A percentile compares a stretch with the other conserved stretches of the same genome.
Conservation (phyloP, 305 asterid genomes). For the Fraxinus greggii region DNA sequence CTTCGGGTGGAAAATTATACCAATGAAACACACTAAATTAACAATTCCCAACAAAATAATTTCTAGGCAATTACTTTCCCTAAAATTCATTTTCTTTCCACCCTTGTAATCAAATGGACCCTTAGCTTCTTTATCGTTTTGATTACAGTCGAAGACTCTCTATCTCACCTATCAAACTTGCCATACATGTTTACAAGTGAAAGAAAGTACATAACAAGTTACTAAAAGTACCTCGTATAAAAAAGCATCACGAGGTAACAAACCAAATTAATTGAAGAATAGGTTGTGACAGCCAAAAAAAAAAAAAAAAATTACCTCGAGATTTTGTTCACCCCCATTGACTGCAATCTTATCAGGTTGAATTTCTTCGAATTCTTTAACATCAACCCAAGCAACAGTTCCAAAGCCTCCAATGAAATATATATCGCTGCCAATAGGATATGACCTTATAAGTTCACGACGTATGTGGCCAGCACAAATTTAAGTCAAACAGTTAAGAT, state of each 20-base stretch:
- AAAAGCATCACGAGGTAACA: neutral
- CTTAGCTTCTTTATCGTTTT: neutral
- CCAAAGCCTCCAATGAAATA: conserved; percentile 98
- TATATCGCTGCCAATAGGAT: conserved; percentile 64
- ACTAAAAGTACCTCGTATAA: neutral
- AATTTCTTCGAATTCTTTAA: conserved; percentile 77
- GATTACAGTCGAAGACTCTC: neutral
- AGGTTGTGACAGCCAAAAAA: neutral
- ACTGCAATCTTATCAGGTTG: conserved; percentile 89
- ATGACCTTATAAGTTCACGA: neutral
- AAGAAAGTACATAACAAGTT: neutral
- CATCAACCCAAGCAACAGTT: conserved; percentile 96
- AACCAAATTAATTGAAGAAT: neutral
- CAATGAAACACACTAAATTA: no score
- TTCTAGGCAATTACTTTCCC: no score
- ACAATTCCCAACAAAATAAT: no score
- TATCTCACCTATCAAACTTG: neutral
- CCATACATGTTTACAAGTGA: neutral
- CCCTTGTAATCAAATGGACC: no score
- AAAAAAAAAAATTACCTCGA: conserved; percentile 48
- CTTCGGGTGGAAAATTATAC: no score
- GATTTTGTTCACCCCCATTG: conserved; percentile 86
- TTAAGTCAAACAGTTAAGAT: neutral
- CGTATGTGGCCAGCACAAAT: neutral
- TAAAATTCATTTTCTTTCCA: no score